phyloP scores from a whole-genome alignment of 768 basidiomycete genomes.

The Boletellus emodensis region DNA sequence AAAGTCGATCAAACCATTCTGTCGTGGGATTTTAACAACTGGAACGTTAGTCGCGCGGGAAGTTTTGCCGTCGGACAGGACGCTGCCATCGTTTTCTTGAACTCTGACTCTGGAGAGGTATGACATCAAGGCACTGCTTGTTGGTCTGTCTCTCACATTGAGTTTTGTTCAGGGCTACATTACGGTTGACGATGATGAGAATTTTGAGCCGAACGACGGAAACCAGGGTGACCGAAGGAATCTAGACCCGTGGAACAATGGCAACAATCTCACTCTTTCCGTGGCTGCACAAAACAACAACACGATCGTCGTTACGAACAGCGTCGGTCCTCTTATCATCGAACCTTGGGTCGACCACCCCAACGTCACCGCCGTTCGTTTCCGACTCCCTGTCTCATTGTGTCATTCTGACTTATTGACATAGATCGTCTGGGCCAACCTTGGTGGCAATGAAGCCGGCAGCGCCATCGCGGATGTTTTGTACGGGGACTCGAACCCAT shows the following conservation, averaged over 20 bases:
- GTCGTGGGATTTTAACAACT: slow-evolving; percentile 70
- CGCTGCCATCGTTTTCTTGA: slow-evolving; percentile 77
- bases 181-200: too few species aligned
- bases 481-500: slow-evolving; percentile 74
- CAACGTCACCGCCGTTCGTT: slow-evolving; percentile 63
- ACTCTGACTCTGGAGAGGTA: slow-evolving; percentile 79
- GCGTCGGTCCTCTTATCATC: slow-evolving; percentile 67
- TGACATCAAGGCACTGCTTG: background rate
- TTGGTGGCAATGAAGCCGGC: slow-evolving; percentile 75
- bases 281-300: slow-evolving; percentile 70
- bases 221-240: slow-evolving; percentile 41
- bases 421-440: slow-evolving; percentile 46
- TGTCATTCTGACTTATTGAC: slow-evolving; percentile 15
- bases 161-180: slow-evolving; percentile 44
- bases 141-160: background rate
- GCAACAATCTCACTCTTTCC: slow-evolving; percentile 40
- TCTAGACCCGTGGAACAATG: slow-evolving; percentile 37
- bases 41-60: slow-evolving; percentile 49
- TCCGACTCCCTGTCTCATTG: slow-evolving; percentile 7
- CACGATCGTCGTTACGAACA: slow-evolving; percentile 77
- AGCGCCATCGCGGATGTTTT: slow-evolving; percentile 74
- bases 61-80: slow-evolving; percentile 47
- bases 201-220: too few species aligned
- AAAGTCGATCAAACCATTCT: slow-evolving; percentile 61
- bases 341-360: slow-evolving; percentile 73